Evolutionary conservation across 371 early-diverging fungal genomes (phyloP).

Genomic region (Apophysomyces ossiformis): DNA sequence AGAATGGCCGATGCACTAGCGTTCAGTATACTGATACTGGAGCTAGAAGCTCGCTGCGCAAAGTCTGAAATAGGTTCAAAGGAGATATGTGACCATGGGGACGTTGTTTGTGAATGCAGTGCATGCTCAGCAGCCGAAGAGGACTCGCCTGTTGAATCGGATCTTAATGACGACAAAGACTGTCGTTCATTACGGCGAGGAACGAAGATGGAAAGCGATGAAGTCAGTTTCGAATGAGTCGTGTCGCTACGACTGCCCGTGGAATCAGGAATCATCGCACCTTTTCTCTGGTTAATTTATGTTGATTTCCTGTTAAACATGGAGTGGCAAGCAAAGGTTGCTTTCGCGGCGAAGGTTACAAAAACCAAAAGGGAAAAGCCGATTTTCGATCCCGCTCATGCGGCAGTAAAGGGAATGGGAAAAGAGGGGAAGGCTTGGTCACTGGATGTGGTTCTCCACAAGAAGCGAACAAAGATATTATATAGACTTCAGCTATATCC

Average conservation of each 20-base stretch:
- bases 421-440: too few relatives aligned
- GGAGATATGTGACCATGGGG: constrained; percentile 31
- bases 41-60: constrained; percentile 34
- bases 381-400: too few relatives aligned
- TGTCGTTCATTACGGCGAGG: constrained; percentile 15
- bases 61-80: constrained; percentile 40
- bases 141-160: background rate
- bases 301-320: too few relatives aligned
- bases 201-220: constrained; percentile 24
- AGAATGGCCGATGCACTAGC: constrained; percentile 13
- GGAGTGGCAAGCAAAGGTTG: too few relatives aligned
- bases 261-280: background rate
- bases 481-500: too few relatives aligned
- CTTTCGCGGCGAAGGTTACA: too few relatives aligned
- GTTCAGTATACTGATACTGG: constrained; percentile 26
- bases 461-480: too few relatives aligned
- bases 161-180: constrained; percentile 9
- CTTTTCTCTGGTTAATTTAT: too few relatives aligned
- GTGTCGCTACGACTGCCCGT: background rate
- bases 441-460: too few relatives aligned
- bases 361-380: too few relatives aligned
- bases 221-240: background rate
- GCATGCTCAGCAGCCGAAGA: background rate
- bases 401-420: too few relatives aligned
- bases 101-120: constrained; percentile 15